Percentiles rank a stretch among this genome's conserved stretches.
These are phyloP conservation scores for Fusarium annulatum DNA, from an alignment of 2,329 filamentous ascomycete genomes.

Conservation along the genomic window DNA sequence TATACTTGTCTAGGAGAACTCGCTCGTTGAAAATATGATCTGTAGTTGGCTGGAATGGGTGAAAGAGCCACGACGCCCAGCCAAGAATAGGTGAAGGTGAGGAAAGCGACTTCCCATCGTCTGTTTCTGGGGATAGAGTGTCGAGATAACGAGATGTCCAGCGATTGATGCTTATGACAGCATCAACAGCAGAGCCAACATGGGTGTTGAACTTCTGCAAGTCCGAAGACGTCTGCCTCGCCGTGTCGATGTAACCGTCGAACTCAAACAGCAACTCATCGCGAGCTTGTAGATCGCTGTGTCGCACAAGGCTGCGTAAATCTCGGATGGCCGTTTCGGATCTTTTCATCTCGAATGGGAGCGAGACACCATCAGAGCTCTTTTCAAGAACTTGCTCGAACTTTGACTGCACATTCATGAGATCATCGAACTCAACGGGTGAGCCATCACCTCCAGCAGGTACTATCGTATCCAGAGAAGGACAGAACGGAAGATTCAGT, in stretches of 20 bases:
- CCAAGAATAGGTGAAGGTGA: constrained; percentile 48
- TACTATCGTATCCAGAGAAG: constrained; percentile 45
- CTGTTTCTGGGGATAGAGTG: constrained; percentile 60
- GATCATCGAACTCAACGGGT: constrained; percentile 75
- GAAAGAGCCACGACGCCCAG: constrained; percentile 60
- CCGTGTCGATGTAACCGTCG: constrained; percentile 77
- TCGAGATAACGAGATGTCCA: constrained; percentile 79
- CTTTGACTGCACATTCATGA: constrained; percentile 78
- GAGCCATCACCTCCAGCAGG: constrained; percentile 33
- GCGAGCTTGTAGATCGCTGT: constrained; percentile 73
- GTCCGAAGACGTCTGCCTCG: constrained; percentile 71
- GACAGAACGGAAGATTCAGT: constrained; percentile 74
- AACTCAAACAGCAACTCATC: constrained; percentile 81
- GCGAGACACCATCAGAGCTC: constrained; percentile 70
- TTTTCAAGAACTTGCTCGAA: constrained; percentile 81
- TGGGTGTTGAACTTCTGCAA: constrained; percentile 81
- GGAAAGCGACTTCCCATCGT: constrained; percentile 48
- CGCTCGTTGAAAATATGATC: constrained; percentile 62
- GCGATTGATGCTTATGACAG: constrained; percentile 78
- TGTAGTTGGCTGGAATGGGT: constrained; percentile 70
- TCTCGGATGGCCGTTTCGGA: constrained; percentile 80
- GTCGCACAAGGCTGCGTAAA: constrained; percentile 76
- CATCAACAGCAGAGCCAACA: constrained; percentile 78
- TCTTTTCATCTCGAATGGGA: constrained; percentile 83
- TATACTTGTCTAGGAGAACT: constrained; percentile 77